phyloP scores from a whole-genome alignment of 225 moss, liverwort and hornwort species.

The Sphagnum tenellum region DNA sequence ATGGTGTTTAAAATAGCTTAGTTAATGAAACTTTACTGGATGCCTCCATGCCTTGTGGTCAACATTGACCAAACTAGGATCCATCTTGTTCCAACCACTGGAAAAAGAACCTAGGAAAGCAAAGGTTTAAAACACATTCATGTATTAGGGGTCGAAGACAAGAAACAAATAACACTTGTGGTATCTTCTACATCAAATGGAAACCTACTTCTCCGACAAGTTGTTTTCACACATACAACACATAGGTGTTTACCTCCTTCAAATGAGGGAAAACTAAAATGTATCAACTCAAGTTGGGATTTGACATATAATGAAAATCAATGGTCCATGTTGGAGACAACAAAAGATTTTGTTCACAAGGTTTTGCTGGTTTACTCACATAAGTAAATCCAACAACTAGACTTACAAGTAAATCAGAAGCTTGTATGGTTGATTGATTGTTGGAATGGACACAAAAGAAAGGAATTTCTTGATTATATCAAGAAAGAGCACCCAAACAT shows the following conservation, averaged over 20 bases:
- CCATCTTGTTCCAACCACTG: not conserved
- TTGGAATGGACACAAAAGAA: not conserved
- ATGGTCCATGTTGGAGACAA: not conserved
- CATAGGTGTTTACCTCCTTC: not conserved
- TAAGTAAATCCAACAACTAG: not conserved
- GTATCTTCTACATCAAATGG: not conserved
- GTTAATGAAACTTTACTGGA: not conserved
- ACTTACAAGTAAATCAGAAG: not conserved
- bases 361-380: not conserved
- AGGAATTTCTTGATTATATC: not conserved
- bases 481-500: not conserved
- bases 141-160: not conserved
- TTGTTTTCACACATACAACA: not conserved
- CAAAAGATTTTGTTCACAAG: not conserved
- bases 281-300: not conserved
- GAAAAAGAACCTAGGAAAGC: not conserved
- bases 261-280: not conserved
- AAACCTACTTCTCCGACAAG: not conserved
- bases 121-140: not conserved
- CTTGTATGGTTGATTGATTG: not conserved
- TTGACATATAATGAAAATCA: not conserved
- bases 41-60: not conserved
- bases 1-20: not conserved
- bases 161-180: not conserved
- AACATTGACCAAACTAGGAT: not conserved